Conservation (phyloP, 1,284 basidiomycete genomes). For the Phylloporus sp. region DNA sequence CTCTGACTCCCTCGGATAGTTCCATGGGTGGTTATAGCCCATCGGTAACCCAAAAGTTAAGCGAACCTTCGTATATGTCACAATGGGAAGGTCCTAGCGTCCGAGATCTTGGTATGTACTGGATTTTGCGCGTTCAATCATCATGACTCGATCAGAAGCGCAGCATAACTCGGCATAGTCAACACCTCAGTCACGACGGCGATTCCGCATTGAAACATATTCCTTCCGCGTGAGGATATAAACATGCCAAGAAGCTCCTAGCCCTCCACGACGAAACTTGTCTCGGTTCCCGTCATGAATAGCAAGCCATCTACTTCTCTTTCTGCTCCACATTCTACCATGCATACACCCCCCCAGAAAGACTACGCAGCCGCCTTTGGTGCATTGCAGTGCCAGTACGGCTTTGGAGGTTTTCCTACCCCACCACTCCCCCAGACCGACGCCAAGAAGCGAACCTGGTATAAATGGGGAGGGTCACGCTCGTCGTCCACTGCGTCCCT, state of each 20-base stretch:
- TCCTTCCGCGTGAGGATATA: constrained; percentile 8
- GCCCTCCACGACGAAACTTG: background rate
- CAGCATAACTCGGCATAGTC: too few species aligned
- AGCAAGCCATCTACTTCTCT: background rate
- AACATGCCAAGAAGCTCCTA: background rate
- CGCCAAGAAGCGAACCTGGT: constrained; percentile 21
- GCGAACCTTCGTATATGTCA: too few species aligned
- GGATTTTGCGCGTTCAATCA: too few species aligned
- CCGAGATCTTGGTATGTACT: too few species aligned
- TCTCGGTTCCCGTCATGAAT: background rate
- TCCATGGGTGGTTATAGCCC: too few species aligned
- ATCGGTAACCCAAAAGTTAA: too few species aligned
- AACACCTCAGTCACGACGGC: too few species aligned
- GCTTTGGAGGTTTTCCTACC: constrained; percentile 26
- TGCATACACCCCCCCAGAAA: constrained; percentile 18
- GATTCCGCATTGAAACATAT: background rate
- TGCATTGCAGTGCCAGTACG: constrained; percentile 26
- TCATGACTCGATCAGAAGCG: too few species aligned
- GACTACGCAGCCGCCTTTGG: constrained; percentile 31
- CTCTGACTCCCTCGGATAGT: too few species aligned
- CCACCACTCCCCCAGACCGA: constrained; percentile 4
- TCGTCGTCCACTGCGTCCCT: constrained; percentile 25
- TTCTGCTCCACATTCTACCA: background rate
- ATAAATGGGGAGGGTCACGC: constrained; percentile 14
- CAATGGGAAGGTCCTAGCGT: too few species aligned